These are phyloP conservation scores for Aspergillus calidoustus DNA, from an alignment of 2,329 filamentous ascomycete genomes.

Conservation along the genomic window DNA sequence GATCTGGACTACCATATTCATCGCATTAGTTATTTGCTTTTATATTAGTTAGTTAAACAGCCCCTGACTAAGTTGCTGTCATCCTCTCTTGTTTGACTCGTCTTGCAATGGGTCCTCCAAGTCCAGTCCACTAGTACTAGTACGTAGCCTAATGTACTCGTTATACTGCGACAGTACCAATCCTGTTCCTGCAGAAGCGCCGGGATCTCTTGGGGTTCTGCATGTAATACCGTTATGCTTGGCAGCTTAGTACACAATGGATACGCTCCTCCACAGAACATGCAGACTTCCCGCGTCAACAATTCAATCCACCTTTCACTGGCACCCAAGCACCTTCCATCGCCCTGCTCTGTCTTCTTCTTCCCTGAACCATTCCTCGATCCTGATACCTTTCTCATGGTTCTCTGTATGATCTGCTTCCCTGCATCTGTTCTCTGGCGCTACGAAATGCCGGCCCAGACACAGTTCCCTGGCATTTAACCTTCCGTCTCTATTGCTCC, in stretches of 20 bases:
- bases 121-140: neutral
- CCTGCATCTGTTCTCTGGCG: slow-evolving; percentile 8
- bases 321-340: neutral
- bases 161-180: neutral
- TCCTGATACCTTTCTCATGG: neutral
- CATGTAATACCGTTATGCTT: neutral
- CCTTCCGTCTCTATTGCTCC: slow-evolving; percentile 5
- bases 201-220: too few species aligned
- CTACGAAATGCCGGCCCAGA: slow-evolving; percentile 9
- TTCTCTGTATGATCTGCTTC: neutral
- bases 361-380: neutral
- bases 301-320: too few species aligned
- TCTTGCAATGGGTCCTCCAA: slow-evolving; percentile 1
- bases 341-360: slow-evolving; percentile 10
- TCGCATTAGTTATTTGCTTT: slow-evolving; percentile 11
- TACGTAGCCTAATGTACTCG: neutral
- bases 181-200: neutral
- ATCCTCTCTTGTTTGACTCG: neutral
- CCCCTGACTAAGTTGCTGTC: slow-evolving; percentile 8
- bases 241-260: neutral
- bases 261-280: neutral
- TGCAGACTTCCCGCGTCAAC: slow-evolving; percentile 12
- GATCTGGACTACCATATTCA: neutral
- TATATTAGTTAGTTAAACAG: slow-evolving; percentile 13
- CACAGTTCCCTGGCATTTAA: slow-evolving; percentile 16